phyloP scores from a whole-genome alignment of 2,329 filamentous ascomycete species.

The Fusarium circinatum region DNA sequence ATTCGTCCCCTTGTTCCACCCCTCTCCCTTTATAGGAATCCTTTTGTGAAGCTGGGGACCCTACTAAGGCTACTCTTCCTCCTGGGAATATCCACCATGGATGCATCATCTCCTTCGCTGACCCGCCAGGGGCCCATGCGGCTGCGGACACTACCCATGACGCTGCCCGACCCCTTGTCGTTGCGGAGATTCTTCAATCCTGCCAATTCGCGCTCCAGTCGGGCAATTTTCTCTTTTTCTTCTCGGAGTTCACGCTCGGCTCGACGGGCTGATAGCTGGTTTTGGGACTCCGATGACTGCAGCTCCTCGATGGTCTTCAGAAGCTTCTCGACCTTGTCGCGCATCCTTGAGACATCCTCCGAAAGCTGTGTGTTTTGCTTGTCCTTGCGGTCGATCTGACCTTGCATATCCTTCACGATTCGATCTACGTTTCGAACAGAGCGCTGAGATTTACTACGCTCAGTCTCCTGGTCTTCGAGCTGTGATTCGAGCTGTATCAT shows the following conservation, averaged over 20 bases:
- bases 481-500: constrained; percentile 80
- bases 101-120: constrained; percentile 54
- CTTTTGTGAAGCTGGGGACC: constrained; percentile 77
- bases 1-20: constrained; percentile 1
- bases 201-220: constrained; percentile 89
- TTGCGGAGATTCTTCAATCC: constrained; percentile 80
- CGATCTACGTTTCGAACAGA: constrained; percentile 93
- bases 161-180: constrained; percentile 66
- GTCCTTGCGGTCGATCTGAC: constrained; percentile 91
- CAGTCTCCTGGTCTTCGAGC: constrained; percentile 83
- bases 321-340: constrained; percentile 91
- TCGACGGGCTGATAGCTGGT: constrained; percentile 82
- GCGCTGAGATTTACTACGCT: constrained; percentile 82
- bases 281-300: constrained; percentile 84
- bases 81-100: constrained; percentile 65
- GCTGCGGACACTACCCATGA: constrained; percentile 56
- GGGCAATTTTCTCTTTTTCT: constrained; percentile 82
- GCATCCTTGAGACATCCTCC: constrained; percentile 85
- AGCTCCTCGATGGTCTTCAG: constrained; percentile 93
- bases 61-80: constrained; percentile 73
- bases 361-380: constrained; percentile 83
- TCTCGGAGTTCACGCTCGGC: constrained; percentile 91
- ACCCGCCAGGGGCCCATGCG: constrained; percentile 49
- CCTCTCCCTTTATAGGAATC: constrained; percentile 68
- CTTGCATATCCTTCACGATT: constrained; percentile 90